phyloP scores from a whole-genome alignment of 2,329 filamentous ascomycete genomes.

The Anisogramma anomala region DNA sequence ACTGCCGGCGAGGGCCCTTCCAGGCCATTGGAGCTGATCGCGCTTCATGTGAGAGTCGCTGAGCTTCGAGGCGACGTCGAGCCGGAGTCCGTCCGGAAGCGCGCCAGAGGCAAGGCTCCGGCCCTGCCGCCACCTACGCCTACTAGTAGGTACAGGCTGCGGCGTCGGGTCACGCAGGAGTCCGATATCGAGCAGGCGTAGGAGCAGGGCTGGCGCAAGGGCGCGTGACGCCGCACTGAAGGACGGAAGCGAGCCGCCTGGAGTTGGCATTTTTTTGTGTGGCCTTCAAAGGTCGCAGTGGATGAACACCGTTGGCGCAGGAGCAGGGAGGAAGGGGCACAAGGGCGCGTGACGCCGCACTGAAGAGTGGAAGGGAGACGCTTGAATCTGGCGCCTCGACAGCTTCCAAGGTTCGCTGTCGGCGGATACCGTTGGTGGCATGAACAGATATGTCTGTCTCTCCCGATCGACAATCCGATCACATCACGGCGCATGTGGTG shows the following conservation, averaged over 20 bases:
- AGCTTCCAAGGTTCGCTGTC: too few relatives aligned
- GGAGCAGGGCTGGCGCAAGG: neutral
- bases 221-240: too few relatives aligned
- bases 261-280: neutral
- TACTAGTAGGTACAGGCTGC: neutral
- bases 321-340: neutral
- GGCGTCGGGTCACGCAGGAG: too few relatives aligned
- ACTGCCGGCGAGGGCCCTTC: neutral
- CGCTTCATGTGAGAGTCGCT: neutral
- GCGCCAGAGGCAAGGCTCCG: neutral
- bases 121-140: neutral
- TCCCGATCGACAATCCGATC: too few relatives aligned
- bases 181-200: neutral
- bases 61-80: neutral
- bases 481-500: neutral
- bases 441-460: too few relatives aligned
- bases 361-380: neutral
- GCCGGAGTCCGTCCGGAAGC: neutral
- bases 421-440: too few relatives aligned
- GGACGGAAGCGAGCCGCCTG: neutral
- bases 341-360: neutral
- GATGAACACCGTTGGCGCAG: too few relatives aligned
- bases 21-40: neutral
- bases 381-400: too few relatives aligned
- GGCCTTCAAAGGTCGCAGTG: too few relatives aligned